Evolutionary conservation across 2,329 filamentous ascomycete species (phyloP).

Genomic region (Fusarium buharicum): DNA sequence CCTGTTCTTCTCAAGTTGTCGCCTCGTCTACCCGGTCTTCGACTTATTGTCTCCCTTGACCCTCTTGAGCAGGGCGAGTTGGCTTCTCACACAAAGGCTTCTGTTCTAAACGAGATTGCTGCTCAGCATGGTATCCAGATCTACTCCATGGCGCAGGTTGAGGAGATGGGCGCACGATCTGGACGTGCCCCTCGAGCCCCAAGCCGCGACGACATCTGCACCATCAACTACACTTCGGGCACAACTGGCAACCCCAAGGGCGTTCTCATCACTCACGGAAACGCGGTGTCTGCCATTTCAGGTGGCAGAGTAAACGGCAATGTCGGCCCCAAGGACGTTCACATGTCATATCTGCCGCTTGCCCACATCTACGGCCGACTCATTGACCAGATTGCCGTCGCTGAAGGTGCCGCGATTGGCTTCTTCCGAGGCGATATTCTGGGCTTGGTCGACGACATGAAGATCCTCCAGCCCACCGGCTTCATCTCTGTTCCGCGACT

Average conservation of each 20-base stretch:
- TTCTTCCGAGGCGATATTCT: conserved; percentile 95
- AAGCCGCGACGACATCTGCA: conserved; percentile 78
- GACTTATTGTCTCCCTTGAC: conserved; percentile 89
- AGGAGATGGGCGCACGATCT: conserved; percentile 78
- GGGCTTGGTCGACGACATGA: conserved; percentile 89
- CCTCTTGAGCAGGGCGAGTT: conserved; percentile 82
- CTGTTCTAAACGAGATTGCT: conserved; percentile 80
- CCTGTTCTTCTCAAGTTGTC: conserved; percentile 82
- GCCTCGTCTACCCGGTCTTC: conserved; percentile 80
- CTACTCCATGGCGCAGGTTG: conserved; percentile 82
- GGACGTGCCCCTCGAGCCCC: conserved; percentile 78
- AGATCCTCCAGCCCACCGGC: conserved; percentile 81
- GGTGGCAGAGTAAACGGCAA: conserved; percentile 66
- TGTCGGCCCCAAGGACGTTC: conserved; percentile 65
- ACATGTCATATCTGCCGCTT: conserved; percentile 89
- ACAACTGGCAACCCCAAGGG: conserved; percentile 87
- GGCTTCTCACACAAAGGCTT: conserved; percentile 79
- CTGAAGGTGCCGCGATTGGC: conserved; percentile 79
- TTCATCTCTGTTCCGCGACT: conserved; percentile 92
- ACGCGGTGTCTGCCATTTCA: conserved; percentile 78
- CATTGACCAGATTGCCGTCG: conserved; percentile 78
- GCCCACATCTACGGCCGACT: conserved; percentile 95
- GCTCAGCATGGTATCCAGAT: conserved; percentile 79
- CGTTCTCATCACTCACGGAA: conserved; percentile 83
- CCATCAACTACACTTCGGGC: conserved; percentile 91